phyloP scores from a whole-genome alignment of 768 basidiomycete species.

The Suillus decipiens region DNA sequence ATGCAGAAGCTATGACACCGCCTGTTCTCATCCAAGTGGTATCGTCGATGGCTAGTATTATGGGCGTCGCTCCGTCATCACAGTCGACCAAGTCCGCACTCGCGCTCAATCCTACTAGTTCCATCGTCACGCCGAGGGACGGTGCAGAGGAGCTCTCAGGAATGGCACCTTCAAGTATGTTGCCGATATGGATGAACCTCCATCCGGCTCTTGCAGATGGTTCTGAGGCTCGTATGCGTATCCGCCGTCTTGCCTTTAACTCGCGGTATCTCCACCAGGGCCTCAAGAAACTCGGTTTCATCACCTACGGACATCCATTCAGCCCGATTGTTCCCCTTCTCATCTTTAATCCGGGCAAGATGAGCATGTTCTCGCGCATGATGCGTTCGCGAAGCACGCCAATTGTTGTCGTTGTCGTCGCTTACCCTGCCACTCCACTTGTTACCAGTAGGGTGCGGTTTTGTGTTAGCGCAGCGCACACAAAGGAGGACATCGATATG shows the following conservation, averaged over 20 bases:
- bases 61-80: slow-evolving; percentile 66
- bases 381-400: slow-evolving; percentile 70
- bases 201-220: slow-evolving; percentile 77
- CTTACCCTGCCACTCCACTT: slow-evolving; percentile 88
- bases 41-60: slow-evolving; percentile 95
- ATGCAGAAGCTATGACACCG: slow-evolving; percentile 93
- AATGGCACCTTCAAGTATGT: slow-evolving; percentile 58
- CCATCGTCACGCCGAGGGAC: slow-evolving; percentile 27
- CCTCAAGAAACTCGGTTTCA: slow-evolving; percentile 91
- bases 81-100: slow-evolving; percentile 32
- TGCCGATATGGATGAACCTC: slow-evolving; percentile 82
- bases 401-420: slow-evolving; percentile 88
- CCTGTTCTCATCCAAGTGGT: too few relatives aligned
- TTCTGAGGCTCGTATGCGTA: slow-evolving; percentile 76
- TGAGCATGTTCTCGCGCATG: slow-evolving; percentile 86
- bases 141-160: slow-evolving; percentile 57
- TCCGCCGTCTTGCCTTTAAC: slow-evolving; percentile 93
- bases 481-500: slow-evolving; percentile 93
- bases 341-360: slow-evolving; percentile 89
- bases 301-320: slow-evolving; percentile 90
- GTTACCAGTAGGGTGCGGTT: slow-evolving; percentile 86
- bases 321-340: slow-evolving; percentile 94
- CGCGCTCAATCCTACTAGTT: too few relatives aligned
- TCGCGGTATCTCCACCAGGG: slow-evolving; percentile 87
- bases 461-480: slow-evolving; percentile 93